These are phyloP conservation scores for Penicillium argentinense DNA, from an alignment of 495 filamentous ascomycete genomes.

Conservation along the genomic window DNA sequence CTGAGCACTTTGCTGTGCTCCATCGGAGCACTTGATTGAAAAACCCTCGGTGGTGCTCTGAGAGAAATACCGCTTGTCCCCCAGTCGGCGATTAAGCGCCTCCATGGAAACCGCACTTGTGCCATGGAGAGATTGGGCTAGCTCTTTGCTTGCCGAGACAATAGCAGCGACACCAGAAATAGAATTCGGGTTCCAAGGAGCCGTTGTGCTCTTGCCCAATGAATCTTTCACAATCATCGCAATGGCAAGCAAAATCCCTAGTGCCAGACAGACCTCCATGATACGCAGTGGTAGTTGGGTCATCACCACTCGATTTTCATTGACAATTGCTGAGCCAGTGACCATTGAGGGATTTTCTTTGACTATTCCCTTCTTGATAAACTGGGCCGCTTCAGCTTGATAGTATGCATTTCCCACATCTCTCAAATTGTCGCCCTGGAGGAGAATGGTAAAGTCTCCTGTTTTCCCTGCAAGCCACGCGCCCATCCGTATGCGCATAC, in stretches of 20 bases:
- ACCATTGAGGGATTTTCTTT: neutral
- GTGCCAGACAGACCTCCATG: conserved; percentile 8
- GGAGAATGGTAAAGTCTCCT: neutral
- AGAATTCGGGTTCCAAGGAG: conserved; percentile 3
- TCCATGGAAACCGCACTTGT: neutral
- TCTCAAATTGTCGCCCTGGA: neutral
- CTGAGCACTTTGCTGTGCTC: too few species aligned
- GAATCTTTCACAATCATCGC: neutral
- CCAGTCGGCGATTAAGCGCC: neutral
- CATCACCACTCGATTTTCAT: conserved; percentile 9
- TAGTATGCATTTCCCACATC: conserved; percentile 3
- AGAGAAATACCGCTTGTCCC: neutral
- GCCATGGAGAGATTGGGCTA: neutral
- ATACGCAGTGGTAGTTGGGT: conserved; percentile 6
- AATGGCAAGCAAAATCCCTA: neutral
- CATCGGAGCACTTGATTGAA: neutral
- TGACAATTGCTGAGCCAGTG: conserved; percentile 3
- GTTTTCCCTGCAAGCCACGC: neutral
- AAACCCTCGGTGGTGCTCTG: neutral
- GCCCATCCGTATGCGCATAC: neutral
- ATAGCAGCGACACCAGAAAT: conserved; percentile 7
- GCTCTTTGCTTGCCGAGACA: neutral
- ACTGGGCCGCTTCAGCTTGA: conserved; percentile 10
- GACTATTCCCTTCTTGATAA: conserved; percentile 4
- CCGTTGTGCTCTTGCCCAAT: neutral